A percentile compares a stretch with the other conserved stretches of the same genome.
Evolutionary conservation across 75 land plant species (phyloP).

Genomic region (Isoetes taiwanensis): DNA sequence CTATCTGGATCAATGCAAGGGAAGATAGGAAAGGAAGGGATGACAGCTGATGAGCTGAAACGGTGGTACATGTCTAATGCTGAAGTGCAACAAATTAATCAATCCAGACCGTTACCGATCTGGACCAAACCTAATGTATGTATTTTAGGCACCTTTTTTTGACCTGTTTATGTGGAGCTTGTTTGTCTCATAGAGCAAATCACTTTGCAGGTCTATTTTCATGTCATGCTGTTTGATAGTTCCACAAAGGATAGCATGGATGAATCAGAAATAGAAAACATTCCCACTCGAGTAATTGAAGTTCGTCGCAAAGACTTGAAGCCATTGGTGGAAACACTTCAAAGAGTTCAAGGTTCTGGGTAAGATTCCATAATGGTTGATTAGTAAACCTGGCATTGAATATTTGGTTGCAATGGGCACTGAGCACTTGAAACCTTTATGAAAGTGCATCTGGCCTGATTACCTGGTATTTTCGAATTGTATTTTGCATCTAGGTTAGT

Average conservation of each 20-base stretch:
- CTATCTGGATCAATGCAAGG: slow-evolving; percentile 7
- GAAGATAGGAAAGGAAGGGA: slow-evolving; percentile 20
- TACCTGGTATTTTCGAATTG: too few species aligned
- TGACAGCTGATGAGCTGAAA: background rate
- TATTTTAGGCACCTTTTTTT: background rate
- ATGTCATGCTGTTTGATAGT: background rate
- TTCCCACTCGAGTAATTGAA: background rate
- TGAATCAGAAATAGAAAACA: background rate
- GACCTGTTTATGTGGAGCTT: background rate
- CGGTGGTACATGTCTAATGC: slow-evolving; percentile 8
- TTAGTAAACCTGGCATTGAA: too few species aligned
- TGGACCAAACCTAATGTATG: slow-evolving; percentile 4
- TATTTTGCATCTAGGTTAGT: too few species aligned
- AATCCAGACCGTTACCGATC: background rate
- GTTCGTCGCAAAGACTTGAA: background rate
- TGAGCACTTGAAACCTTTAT: too few species aligned
- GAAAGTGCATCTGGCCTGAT: too few species aligned
- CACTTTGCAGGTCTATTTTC: background rate
- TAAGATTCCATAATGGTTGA: too few species aligned
- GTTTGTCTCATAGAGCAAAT: background rate
- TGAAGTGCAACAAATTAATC: slow-evolving; percentile 43
- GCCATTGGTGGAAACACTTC: slow-evolving; percentile 11
- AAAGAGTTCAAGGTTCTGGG: slow-evolving; percentile 50
- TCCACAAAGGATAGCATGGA: background rate
- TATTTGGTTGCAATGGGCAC: too few species aligned